Base-by-base conservation (phyloP, 805 yeast genomes). In the Saturnispora diversa region DNA sequence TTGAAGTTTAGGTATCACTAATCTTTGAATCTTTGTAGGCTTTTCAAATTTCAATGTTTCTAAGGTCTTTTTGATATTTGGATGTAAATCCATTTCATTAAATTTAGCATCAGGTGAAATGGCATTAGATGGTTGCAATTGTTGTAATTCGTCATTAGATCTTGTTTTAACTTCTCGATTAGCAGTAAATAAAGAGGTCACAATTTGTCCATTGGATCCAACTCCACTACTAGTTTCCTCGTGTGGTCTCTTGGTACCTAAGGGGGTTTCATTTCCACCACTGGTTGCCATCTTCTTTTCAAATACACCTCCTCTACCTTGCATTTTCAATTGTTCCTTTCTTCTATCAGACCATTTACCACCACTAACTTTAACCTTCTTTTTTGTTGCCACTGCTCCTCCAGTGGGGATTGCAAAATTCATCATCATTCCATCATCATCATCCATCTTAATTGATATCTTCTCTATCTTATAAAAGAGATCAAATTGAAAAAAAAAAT, bases 11-110 rank as follows among this genome's bases (percentile, higher is more conserved):
- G 97, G 95, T 8, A 87, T 66, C 0, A 83, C 92, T 5, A 81
- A 63, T 48, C 85, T 72, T 62, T 92, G 99, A 49, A 92, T 85
- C 50, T 75, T 77, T 0, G 98, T 94, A 2, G 99, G 98, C 19
- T 74, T 65, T 30, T 63, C 52, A 51, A 78, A 73, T 23, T 65
- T 55, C 64, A 85, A 64, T 6, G 72, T 75, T 2, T 68, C 64
- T 42, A 90, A 59, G 52, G 80, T 82, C 7, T 58, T 58, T 1
- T 71, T 53, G 29, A 90, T 58, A 23, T 63, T 58, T 2, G 67
- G 72, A 45, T 73, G 72, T 12, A 88, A 59, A 0, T 94, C 94
- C 32, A 90, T 62, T 0, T 85, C 84, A 13, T 62, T 68, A 52
- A 90, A 90, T 19, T 41, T 46, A 13, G 49, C 51, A 3, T 83